Evolutionary conservation across 306 rosid genomes (phyloP), one percentile per base, ranked within the genome.

Genomic region (Malus sylvestris): DNA sequence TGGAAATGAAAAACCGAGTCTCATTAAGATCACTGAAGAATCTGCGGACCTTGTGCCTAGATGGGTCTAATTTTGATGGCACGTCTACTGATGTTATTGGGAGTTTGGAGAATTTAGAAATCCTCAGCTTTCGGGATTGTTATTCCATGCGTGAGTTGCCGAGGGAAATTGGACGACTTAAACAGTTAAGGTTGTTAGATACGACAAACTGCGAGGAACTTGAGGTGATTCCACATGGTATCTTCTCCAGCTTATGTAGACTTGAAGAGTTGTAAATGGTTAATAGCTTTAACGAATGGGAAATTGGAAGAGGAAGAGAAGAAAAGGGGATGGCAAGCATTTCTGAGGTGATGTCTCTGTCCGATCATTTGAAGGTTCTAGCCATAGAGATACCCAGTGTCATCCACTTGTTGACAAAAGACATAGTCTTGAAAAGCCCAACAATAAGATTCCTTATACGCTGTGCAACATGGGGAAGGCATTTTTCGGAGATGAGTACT

Each of bases 11-110:
- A 23, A 5, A 0, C 2, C 0, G 1, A 25, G 1, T 0, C 4
- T 25, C 27, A 27, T 23, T 12, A 18, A 5, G 20, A 57, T 0
- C 16, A 11, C 27, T n/a, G 6, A 46, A 72, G n/a, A 58, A 14
- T 45, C 68, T 72, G 10, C 76, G 59, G 44, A 53, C 76, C 9
- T 72, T 72, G 45, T 3, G 40, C 40, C 51, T 72, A 35, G 7
- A 64, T 10, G 0, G 0, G 4, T 72, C n/a, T 58, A 2, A 0
- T 0, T 0, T 46, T 0, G 1, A 1, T 49, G 55, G 3, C 55
- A 0, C 1, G 55, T 5, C 55, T 15, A 15, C 5, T 4, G 9
- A 13, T 60, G 66, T 58, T 38, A 57, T 10, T 57, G 76, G 40
- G 25, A 16, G 19, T 1, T 7, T 58, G 22, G n/a, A 25, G 25